Evolutionary conservation across 2,329 filamentous ascomycete species (phyloP).

Genomic region (Colletotrichum brevisporum): DNA sequence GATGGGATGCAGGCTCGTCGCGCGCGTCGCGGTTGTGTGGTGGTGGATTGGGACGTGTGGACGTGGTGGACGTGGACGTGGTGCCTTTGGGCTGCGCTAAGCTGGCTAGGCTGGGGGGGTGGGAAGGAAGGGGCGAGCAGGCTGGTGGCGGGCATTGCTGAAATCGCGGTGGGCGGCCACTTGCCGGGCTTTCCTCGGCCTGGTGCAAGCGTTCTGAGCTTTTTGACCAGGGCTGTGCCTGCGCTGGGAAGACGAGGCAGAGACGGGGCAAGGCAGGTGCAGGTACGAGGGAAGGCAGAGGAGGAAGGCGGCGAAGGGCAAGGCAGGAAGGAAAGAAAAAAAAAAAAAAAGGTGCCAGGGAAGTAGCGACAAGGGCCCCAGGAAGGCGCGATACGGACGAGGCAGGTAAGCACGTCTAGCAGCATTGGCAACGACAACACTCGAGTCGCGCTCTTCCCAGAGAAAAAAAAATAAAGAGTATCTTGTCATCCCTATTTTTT

Average conservation of each 20-base stretch:
- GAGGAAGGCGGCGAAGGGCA: neutral
- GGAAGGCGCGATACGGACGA: conserved; percentile 13
- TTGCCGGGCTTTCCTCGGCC: too few species aligned
- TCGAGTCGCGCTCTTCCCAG: conserved; percentile 6
- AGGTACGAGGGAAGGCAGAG: neutral
- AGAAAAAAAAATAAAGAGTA: neutral
- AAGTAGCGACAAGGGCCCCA: neutral
- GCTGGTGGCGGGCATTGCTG: conserved; percentile 34
- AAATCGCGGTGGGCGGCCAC: too few species aligned
- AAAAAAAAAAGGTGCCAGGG: neutral
- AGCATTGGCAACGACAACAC: conserved; percentile 7
- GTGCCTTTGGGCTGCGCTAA: conserved; percentile 40
- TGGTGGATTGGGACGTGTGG: conserved; percentile 50
- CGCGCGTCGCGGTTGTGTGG: conserved; percentile 43
- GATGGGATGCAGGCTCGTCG: conserved; percentile 31
- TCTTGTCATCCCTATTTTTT: too few species aligned
- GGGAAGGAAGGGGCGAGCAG: conserved; percentile 36
- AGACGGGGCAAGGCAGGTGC: neutral
- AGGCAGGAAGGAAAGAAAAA: neutral
- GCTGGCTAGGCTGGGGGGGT: conserved; percentile 17
- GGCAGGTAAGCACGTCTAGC: neutral
- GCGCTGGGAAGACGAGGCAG: neutral
- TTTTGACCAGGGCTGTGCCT: too few species aligned
- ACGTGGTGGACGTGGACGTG: conserved; percentile 56
- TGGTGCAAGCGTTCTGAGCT: too few species aligned